Evolutionary conservation across 2,329 filamentous ascomycete genomes (phyloP).

Genomic region (Zymoseptoria passerinii): DNA sequence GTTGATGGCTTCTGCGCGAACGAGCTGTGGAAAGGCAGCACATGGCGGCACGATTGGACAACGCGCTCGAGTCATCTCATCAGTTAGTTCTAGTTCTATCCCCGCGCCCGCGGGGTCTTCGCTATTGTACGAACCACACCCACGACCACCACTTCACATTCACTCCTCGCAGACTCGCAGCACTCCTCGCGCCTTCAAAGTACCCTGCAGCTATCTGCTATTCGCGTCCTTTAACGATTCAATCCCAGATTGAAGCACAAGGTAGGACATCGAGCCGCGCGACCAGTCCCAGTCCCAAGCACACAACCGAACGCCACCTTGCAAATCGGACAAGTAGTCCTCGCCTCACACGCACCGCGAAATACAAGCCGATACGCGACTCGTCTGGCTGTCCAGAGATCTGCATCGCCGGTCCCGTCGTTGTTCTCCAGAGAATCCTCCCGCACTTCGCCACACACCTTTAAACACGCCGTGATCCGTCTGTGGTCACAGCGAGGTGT

Average conservation of each 20-base stretch:
- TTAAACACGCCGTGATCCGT: conserved; percentile 86
- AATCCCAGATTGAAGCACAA: not conserved
- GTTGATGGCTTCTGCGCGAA: not conserved
- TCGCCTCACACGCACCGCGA: not conserved
- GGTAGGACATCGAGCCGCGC: not conserved
- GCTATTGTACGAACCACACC: not conserved
- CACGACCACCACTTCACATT: not conserved
- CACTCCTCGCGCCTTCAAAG: not conserved
- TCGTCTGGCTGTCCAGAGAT: not conserved
- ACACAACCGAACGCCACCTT: not conserved
- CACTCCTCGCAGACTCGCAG: not conserved
- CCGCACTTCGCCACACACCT: conserved; percentile 53
- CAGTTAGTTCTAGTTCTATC: too few relatives aligned
- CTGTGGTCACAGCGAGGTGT: conserved; percentile 88
- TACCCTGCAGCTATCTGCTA: not conserved
- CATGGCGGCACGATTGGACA: not conserved
- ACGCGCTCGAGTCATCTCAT: not conserved
- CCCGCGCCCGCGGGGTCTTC: too few relatives aligned
- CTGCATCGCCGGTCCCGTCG: not conserved
- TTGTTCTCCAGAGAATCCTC: conserved; percentile 19
- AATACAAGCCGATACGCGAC: not conserved
- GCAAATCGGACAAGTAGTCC: not conserved
- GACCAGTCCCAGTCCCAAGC: not conserved
- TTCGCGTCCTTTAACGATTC: not conserved
- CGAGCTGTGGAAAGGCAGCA: not conserved